Conservation (phyloP, 2,329 filamentous ascomycete species). For the Ophiosphaerella korrae region DNA sequence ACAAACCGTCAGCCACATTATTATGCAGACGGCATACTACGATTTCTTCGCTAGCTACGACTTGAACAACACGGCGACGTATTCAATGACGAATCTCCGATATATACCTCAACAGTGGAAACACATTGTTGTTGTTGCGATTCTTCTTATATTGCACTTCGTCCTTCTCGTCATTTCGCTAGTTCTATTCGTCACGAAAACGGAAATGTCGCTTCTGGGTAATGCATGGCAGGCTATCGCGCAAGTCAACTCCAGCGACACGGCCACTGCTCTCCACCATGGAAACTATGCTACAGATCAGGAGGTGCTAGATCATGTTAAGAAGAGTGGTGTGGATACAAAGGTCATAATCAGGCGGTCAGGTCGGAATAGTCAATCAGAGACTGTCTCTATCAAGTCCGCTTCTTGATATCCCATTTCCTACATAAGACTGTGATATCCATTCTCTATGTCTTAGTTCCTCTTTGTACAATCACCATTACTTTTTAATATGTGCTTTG, state of each 20-base stretch:
- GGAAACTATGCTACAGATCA: slow-evolving; percentile 9
- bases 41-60: slow-evolving; percentile 10
- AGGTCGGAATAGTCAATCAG: no score
- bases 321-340: no score
- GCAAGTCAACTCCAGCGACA: slow-evolving; percentile 12
- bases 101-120: slow-evolving; percentile 6
- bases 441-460: no score
- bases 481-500: no score
- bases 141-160: slow-evolving; percentile 5
- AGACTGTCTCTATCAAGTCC: no score
- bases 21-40: slow-evolving; percentile 17
- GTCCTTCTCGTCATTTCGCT: slow-evolving; percentile 2
- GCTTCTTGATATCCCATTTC: no score
- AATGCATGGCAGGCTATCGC: slow-evolving; percentile 17
- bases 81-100: background rate
- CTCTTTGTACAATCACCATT: no score
- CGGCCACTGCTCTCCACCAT: slow-evolving; percentile 3
- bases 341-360: no score
- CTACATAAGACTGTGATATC: no score
- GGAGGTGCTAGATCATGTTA: slow-evolving; percentile 2
- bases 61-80: background rate
- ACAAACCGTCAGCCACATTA: slow-evolving; percentile 10
- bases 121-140: slow-evolving; percentile 6
- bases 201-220: slow-evolving; percentile 14
- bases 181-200: slow-evolving; percentile 4